phyloP scores from a whole-genome alignment of 83 land plant genomes.

The Picea abies region DNA sequence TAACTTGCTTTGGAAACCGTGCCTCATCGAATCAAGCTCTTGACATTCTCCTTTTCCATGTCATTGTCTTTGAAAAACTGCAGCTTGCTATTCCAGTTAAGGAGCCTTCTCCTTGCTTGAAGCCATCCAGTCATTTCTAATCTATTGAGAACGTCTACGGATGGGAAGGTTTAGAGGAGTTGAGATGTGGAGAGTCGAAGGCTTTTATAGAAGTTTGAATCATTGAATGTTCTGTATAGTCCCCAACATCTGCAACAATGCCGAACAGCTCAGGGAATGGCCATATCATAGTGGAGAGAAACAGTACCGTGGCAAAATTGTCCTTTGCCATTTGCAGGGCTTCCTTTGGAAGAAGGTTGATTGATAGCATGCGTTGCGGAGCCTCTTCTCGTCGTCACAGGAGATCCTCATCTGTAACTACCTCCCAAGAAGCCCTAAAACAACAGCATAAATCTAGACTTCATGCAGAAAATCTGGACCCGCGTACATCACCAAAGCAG shows the following conservation, averaged over 20 bases:
- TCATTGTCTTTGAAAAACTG: too few species aligned
- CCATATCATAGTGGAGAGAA: constrained; percentile 16
- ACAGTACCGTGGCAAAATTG: constrained; percentile 7
- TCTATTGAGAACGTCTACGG: too few species aligned
- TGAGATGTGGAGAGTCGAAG: too few species aligned
- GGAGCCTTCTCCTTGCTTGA: too few species aligned
- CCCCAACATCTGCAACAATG: constrained; percentile 2
- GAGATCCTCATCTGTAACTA: constrained; percentile 4
- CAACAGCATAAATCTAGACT: background rate
- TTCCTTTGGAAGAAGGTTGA: constrained; percentile 38
- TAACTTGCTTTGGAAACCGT: too few species aligned
- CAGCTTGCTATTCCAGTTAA: too few species aligned
- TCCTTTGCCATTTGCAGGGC: constrained; percentile 34
- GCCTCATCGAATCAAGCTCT: too few species aligned
- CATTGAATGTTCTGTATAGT: too few species aligned
- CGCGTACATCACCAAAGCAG: background rate
- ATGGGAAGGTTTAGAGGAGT: too few species aligned
- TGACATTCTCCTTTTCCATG: too few species aligned
- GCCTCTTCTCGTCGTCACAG: constrained; percentile 22
- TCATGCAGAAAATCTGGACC: background rate
- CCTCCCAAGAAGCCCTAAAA: constrained; percentile 10
- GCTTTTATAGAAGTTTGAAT: too few species aligned
- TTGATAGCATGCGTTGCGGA: constrained; percentile 53
- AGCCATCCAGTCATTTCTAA: too few species aligned
- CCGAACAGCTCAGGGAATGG: constrained; percentile 9